A percentile compares a stretch with the other conserved stretches of the same genome.
These are phyloP conservation scores for Henckelia pumila DNA, from an alignment of 257 asterid species.

Conservation along the genomic window DNA sequence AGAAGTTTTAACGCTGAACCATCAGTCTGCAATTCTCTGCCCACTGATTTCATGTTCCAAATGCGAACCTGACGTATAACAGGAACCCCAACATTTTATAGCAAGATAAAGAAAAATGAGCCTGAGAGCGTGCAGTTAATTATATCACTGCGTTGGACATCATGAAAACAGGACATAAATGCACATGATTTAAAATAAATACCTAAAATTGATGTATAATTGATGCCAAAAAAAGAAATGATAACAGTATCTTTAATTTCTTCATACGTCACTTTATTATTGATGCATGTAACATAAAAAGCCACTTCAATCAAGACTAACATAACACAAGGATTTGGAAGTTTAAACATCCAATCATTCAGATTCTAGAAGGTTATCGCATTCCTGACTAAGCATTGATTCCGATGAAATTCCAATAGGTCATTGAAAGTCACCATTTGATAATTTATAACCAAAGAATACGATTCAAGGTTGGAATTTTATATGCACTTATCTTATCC, in stretches of 20 bases:
- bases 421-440: not conserved
- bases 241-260: conserved; percentile 2
- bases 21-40: conserved; percentile 55
- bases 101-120: not conserved
- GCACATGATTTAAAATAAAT: conserved; percentile 4
- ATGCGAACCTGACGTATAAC: conserved; percentile 70
- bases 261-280: not conserved
- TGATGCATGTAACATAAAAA: not conserved
- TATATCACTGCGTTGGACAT: not conserved
- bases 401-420: not conserved
- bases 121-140: not conserved
- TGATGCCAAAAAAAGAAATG: conserved; percentile 7
- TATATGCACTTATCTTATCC: not conserved
- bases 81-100: not conserved
- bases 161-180: not conserved
- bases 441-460: not conserved
- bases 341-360: too few relatives aligned
- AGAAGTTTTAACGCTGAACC: conserved; percentile 70
- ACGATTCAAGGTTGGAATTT: not conserved
- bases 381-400: not conserved
- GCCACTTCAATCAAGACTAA: conserved; percentile 10
- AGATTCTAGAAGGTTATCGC: not conserved
- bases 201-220: not conserved
- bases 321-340: too few relatives aligned
- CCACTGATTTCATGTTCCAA: conserved; percentile 89